Evolutionary conservation across 352 stramenopile species (phyloP).

Genomic region (Globisporangium spinosum): DNA sequence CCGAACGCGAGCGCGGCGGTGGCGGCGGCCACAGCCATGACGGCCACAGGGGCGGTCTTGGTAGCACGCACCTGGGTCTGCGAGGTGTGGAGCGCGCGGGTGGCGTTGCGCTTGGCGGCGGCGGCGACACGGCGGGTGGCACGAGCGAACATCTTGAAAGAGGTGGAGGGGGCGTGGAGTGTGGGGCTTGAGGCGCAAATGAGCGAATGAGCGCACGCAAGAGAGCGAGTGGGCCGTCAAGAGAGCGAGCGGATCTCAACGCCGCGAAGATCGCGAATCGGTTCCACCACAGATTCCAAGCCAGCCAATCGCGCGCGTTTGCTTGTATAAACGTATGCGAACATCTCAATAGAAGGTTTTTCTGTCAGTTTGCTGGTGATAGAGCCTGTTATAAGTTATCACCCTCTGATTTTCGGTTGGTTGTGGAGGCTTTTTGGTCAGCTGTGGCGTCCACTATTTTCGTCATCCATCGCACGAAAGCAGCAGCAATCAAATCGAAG

Average conservation of each 20-base stretch:
- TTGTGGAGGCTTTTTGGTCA: background rate
- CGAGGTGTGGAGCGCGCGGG: slow-evolving; percentile 52
- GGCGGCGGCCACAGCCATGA: slow-evolving; percentile 35
- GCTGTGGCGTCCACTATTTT: slow-evolving; percentile 6
- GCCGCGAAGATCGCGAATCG: slow-evolving; percentile 12
- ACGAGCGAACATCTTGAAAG: slow-evolving; percentile 59
- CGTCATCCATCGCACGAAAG: background rate
- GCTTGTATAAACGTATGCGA: background rate
- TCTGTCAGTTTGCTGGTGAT: background rate
- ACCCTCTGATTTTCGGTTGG: background rate
- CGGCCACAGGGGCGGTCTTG: slow-evolving; percentile 32
- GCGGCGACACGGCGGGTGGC: slow-evolving; percentile 60
- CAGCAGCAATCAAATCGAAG: slow-evolving; percentile 9
- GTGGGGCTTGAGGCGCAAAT: slow-evolving; percentile 24
- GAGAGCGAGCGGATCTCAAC: slow-evolving; percentile 13
- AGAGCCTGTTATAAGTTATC: background rate
- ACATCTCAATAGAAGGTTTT: slow-evolving; percentile 4
- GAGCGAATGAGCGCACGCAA: slow-evolving; percentile 25
- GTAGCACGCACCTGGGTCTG: slow-evolving; percentile 29
- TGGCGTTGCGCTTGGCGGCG: slow-evolving; percentile 54
- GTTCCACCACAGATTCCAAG: slow-evolving; percentile 23
- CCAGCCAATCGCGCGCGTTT: slow-evolving; percentile 7
- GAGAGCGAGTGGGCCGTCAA: background rate
- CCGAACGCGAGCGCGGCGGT: slow-evolving; percentile 50
- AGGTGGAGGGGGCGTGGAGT: background rate